phyloP scores from a whole-genome alignment of 2,329 filamentous ascomycete genomes.

The Madurella mycetomatis region DNA sequence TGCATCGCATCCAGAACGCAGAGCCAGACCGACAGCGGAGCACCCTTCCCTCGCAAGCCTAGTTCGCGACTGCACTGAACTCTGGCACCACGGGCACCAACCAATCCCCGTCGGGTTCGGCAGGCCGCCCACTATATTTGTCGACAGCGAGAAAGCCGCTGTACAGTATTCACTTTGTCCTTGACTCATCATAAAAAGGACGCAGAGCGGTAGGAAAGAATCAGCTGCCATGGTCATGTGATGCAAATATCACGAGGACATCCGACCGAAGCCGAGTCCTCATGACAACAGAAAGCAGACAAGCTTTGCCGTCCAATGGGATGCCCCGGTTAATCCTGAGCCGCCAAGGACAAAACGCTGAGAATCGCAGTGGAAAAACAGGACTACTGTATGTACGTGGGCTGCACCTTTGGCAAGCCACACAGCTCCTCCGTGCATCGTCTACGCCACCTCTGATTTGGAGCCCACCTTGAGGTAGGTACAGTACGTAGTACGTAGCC shows the following conservation, averaged over 20 bases:
- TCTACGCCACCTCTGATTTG: too few species aligned
- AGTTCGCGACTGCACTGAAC: background rate
- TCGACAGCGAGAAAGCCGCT: background rate
- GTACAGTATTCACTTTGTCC: background rate
- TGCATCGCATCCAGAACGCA: background rate
- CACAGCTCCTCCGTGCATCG: too few species aligned
- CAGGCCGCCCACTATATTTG: background rate
- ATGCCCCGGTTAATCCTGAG: background rate
- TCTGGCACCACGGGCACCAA: background rate
- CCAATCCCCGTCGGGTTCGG: too few species aligned
- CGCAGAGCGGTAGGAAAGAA: too few species aligned
- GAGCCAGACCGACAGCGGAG: background rate
- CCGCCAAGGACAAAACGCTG: too few species aligned
- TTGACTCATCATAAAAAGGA: constrained; percentile 1
- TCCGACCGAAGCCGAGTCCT: background rate
- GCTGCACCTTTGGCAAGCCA: too few species aligned
- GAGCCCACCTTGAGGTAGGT: too few species aligned
- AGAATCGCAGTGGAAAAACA: too few species aligned
- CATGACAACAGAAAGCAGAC: background rate
- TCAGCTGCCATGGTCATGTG: constrained; percentile 15
- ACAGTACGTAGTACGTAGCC: too few species aligned
- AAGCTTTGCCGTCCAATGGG: background rate
- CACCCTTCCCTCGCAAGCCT: background rate
- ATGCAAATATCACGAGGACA: constrained; percentile 4
- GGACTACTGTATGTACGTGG: too few species aligned